These are phyloP conservation scores for Curvularia hawaiiensis DNA, from an alignment of 2,329 filamentous ascomycete species.

Conservation along the genomic window DNA sequence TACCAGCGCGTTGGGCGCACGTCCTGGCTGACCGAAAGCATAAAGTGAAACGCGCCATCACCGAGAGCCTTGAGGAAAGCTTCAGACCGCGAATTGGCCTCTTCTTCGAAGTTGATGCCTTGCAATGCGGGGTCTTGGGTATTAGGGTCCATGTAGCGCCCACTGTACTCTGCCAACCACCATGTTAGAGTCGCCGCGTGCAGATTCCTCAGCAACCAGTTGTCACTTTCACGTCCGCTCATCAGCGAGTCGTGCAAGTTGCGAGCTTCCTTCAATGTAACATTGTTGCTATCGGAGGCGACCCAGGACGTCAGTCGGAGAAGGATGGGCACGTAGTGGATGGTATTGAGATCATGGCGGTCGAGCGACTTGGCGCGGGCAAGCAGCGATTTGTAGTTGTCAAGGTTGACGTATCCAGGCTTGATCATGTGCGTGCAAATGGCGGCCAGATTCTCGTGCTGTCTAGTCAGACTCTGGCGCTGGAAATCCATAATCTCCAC, in stretches of 20 bases:
- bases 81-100: slow-evolving; percentile 72
- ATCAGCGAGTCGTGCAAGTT: slow-evolving; percentile 72
- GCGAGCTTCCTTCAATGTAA: slow-evolving; percentile 69
- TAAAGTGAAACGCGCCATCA: slow-evolving; percentile 90
- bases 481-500: slow-evolving; percentile 82
- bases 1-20: slow-evolving; percentile 83
- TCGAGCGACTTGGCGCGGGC: slow-evolving; percentile 71
- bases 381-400: slow-evolving; percentile 77
- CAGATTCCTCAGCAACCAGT: slow-evolving; percentile 75
- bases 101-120: slow-evolving; percentile 67
- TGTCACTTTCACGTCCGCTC: slow-evolving; percentile 66
- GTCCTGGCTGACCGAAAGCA: slow-evolving; percentile 83
- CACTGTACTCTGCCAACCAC: slow-evolving; percentile 94
- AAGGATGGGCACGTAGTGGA: slow-evolving; percentile 83
- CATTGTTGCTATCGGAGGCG: slow-evolving; percentile 73
- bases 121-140: slow-evolving; percentile 55
- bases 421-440: slow-evolving; percentile 81
- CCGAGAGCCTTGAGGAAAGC: slow-evolving; percentile 78
- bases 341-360: slow-evolving; percentile 73
- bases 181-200: slow-evolving; percentile 79
- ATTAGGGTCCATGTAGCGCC: slow-evolving; percentile 80
- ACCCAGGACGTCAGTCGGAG: slow-evolving; percentile 78
- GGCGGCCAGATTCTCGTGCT: slow-evolving; percentile 87
- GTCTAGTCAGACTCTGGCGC: slow-evolving; percentile 77
- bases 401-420: slow-evolving; percentile 69